phyloP scores from a whole-genome alignment of 768 basidiomycete genomes.

The Kwoniella sp. region DNA sequence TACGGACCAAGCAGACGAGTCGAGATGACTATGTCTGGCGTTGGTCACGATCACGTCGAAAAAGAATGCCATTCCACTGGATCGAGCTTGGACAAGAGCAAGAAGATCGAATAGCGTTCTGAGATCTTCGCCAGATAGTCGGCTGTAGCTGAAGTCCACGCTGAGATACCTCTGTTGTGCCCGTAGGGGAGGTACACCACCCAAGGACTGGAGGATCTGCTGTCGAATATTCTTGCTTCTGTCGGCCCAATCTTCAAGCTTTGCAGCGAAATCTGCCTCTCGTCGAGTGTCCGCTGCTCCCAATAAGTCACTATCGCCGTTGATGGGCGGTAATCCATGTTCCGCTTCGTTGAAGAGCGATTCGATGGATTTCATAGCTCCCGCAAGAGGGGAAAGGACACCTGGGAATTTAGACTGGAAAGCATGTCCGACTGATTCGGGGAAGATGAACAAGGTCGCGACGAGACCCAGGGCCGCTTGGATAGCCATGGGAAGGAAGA shows the following conservation, averaged over 20 bases:
- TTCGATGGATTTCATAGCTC: slow-evolving; percentile 33
- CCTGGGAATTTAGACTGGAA: slow-evolving; percentile 44
- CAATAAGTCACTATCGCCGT: slow-evolving; percentile 6
- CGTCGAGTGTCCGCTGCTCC: slow-evolving; percentile 4
- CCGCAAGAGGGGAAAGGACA: slow-evolving; percentile 37
- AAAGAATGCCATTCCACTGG: slow-evolving; percentile 49
- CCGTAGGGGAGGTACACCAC: slow-evolving; percentile 42
- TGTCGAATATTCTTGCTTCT: slow-evolving; percentile 34
- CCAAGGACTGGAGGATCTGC: slow-evolving; percentile 35
- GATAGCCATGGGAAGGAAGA: slow-evolving; percentile 52
- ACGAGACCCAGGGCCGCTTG: slow-evolving; percentile 43
- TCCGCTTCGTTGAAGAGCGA: slow-evolving; percentile 33
- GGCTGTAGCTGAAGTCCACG: slow-evolving; percentile 47
- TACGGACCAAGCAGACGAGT: slow-evolving; percentile 48
- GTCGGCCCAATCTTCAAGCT: slow-evolving; percentile 40
- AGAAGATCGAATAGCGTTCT: slow-evolving; percentile 40
- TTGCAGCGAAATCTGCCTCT: slow-evolving; percentile 11
- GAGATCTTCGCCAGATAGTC: slow-evolving; percentile 44
- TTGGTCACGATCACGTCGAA: slow-evolving; percentile 52
- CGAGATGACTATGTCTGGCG: slow-evolving; percentile 46
- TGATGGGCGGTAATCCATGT: neutral
- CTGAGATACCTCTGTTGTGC: slow-evolving; percentile 47
- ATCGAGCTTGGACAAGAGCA: slow-evolving; percentile 44
- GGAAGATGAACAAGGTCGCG: slow-evolving; percentile 47
- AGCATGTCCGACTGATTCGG: slow-evolving; percentile 45